These are phyloP conservation scores for Ceriops decandra DNA, from an alignment of 345 rosid genomes.

Conservation along the genomic window DNA sequence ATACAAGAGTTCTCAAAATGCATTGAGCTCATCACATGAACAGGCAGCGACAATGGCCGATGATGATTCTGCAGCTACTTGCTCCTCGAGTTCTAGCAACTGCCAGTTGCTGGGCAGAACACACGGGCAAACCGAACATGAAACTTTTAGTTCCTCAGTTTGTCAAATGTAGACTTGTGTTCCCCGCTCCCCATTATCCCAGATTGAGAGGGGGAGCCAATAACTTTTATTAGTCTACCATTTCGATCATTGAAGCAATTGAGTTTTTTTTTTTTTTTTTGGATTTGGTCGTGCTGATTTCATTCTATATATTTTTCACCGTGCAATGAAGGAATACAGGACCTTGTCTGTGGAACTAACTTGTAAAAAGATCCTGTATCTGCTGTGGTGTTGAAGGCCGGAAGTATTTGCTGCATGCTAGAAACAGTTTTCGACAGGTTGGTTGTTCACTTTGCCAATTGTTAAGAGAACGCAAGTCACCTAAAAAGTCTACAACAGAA, in stretches of 20 bases:
- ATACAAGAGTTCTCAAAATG: constrained; percentile 36
- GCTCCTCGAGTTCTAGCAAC: constrained; percentile 13
- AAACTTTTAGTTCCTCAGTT: constrained; percentile 13
- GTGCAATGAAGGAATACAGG: too few relatives aligned
- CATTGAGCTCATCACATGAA: constrained; percentile 9
- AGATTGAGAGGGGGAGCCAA: not conserved
- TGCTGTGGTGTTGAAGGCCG: too few relatives aligned
- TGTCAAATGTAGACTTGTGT: constrained; percentile 6
- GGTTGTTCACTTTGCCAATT: too few relatives aligned
- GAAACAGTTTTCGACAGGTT: too few relatives aligned
- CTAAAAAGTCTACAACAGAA: not conserved
- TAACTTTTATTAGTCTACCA: not conserved
- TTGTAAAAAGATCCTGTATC: too few relatives aligned
- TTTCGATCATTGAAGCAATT: not conserved
- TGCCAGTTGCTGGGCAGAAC: constrained; percentile 16
- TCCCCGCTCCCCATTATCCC: not conserved
- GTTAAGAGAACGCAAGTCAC: not conserved
- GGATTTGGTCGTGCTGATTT: too few relatives aligned
- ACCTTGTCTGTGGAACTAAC: too few relatives aligned
- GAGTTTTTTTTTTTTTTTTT: too few relatives aligned
- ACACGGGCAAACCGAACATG: constrained; percentile 10
- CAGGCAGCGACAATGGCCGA: constrained; percentile 9
- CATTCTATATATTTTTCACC: too few relatives aligned
- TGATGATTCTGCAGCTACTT: constrained; percentile 8
- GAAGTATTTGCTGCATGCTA: too few relatives aligned